Evolutionary conservation across 805 yeast genomes (phyloP).

Genomic region (Candida cerambycidarum): DNA sequence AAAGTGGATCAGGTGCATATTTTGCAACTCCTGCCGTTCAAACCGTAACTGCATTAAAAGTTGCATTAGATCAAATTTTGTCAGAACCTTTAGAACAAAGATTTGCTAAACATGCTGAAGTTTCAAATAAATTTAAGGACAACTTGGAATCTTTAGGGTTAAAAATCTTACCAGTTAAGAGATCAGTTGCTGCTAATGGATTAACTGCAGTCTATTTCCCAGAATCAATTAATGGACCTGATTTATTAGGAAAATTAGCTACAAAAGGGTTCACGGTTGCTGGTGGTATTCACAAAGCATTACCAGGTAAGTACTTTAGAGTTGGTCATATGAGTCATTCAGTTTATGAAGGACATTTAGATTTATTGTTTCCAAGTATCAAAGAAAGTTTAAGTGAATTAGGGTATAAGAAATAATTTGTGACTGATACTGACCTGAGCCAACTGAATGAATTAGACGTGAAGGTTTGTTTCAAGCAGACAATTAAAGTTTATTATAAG

Average conservation of each 20-base stretch:
- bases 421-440: too few relatives aligned
- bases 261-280: conserved; percentile 77
- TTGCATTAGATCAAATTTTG: conserved; percentile 71
- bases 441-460: too few relatives aligned
- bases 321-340: conserved; percentile 96
- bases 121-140: conserved; percentile 65
- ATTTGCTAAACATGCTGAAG: conserved; percentile 59
- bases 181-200: conserved; percentile 77
- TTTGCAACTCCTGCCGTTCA: conserved; percentile 98
- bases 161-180: conserved; percentile 61
- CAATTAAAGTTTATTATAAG: too few relatives aligned
- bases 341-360: conserved; percentile 43
- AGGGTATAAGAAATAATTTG: conserved; percentile 4
- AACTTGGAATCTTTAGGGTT: conserved; percentile 60
- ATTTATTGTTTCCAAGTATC: conserved; percentile 32
- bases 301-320: conserved; percentile 81
- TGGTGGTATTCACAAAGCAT: conserved; percentile 84
- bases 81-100: conserved; percentile 55
- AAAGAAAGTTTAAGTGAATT: conserved; percentile 29
- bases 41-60: conserved; percentile 75
- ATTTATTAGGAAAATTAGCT: conserved; percentile 57
- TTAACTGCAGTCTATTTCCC: conserved; percentile 84
- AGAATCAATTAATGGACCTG: conserved; percentile 67
- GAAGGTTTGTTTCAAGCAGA: too few relatives aligned
- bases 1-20: conserved; percentile 74